Base-by-base conservation (phyloP, 2,329 filamentous ascomycete species). In the Canariomyces notabilis region DNA sequence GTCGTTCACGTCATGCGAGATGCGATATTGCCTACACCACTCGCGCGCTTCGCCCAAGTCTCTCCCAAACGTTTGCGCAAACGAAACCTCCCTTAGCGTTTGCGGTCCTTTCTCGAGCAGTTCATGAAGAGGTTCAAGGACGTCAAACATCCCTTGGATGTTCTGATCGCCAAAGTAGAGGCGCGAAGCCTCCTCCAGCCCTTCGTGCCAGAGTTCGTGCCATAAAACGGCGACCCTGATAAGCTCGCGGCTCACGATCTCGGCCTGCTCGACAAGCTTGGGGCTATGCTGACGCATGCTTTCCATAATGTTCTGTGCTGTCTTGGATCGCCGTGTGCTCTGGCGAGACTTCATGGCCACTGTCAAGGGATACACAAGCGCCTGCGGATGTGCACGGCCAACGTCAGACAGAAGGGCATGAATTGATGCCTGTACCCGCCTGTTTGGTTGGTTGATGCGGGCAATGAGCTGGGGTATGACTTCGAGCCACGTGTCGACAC, bases 141-240 rank as follows among this genome's bases (percentile, higher is more conserved):
- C 90, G 9, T 82, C 79, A 64, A 98, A 93, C 93, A 98, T 98
- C 61, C 91, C 94, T 51, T 96, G 87, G 36, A 97, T 93, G 65
- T 98, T 95, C 61, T 94, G 86, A 59, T 97, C 91, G 49, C 91
- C 93, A 67, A 98, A 99, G 73, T 97, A 98, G 15, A 98, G 74
- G 43, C 93, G 81, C 23, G 89, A 96, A 1, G 93, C 94, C 70
- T 99, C 94, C 67, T 98, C 93, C 14, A 99, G 75, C 21, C 87
- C 94, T 67, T 99, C 94, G 57, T 98, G 93, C 93, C 93, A 99
- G 55, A 95, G 86, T 61, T 99, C 93, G 62, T 99, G 93, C 94
- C 94, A 98, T 19, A 98, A 68, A 2, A 98, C 91, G 14, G 93
- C 93, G 49, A 98, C 94, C 42, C 93, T 83, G 61, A 99, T 97